Percentiles rank a stretch among this genome's conserved stretches.
Conservation (phyloP, 768 basidiomycete species). For the Russula lepida region DNA sequence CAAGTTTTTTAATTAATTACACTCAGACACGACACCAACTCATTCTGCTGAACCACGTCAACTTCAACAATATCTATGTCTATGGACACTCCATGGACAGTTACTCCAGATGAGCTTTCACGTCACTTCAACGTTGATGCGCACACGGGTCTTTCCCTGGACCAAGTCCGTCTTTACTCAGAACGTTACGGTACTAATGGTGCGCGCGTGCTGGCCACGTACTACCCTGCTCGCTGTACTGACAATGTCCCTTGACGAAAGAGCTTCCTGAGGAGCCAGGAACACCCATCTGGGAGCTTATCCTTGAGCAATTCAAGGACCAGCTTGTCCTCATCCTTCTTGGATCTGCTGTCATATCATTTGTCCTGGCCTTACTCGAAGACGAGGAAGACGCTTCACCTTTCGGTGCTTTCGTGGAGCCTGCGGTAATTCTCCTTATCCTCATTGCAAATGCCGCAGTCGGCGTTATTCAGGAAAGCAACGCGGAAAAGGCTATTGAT, state of each 20-base stretch:
- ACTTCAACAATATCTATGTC: neutral
- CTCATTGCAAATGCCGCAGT: conserved; percentile 96
- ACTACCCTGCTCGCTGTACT: neutral
- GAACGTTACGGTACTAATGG: conserved; percentile 17
- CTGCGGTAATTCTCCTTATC: conserved; percentile 89
- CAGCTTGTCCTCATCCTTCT: conserved; percentile 96
- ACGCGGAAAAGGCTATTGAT: conserved; percentile 94
- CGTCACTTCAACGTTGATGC: neutral
- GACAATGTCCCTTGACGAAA: conserved; percentile 26
- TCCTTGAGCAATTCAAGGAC: conserved; percentile 99
- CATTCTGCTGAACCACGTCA: neutral
- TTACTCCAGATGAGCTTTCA: neutral
- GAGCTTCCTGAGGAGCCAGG: conserved; percentile 89
- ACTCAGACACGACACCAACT: neutral
- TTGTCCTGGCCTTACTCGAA: conserved; percentile 85
- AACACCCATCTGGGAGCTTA: conserved; percentile 88
- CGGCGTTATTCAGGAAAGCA: conserved; percentile 94
- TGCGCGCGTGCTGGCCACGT: neutral
- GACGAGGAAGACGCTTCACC: conserved; percentile 56
- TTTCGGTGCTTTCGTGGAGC: conserved; percentile 90
- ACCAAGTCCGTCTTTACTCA: conserved; percentile 8
- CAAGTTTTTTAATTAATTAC: too few relatives aligned
- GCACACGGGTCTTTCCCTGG: neutral
- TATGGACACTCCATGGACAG: conserved; percentile 15
- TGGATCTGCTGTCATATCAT: conserved; percentile 87